A percentile compares a stretch with the other conserved stretches of the same genome.
These are phyloP conservation scores for Backusella liffmaniae DNA, from an alignment of 192 early-diverging fungal species.

Conservation along the genomic window DNA sequence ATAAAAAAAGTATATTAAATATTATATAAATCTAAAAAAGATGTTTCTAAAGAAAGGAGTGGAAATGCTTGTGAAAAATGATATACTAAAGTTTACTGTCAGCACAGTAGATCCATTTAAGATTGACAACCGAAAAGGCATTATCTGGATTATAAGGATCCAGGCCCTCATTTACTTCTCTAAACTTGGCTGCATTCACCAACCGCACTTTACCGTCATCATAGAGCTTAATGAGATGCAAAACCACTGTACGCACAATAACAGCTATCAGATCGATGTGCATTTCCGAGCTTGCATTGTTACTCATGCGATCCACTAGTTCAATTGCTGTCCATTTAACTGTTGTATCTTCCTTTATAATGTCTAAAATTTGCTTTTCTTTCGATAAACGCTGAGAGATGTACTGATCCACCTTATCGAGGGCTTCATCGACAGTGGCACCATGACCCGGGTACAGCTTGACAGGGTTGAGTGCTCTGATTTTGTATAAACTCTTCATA, in stretches of 20 bases:
- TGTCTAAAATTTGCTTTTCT: constrained; percentile 69
- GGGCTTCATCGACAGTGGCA: constrained; percentile 64
- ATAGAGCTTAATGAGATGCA: constrained; percentile 9
- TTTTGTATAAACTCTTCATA: constrained; percentile 57
- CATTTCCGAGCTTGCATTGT: neutral
- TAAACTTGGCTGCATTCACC: neutral
- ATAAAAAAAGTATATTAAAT: no score
- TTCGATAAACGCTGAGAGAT: constrained; percentile 71
- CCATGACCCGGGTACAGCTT: constrained; percentile 73
- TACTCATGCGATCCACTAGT: neutral
- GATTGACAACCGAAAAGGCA: neutral
- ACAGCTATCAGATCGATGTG: neutral
- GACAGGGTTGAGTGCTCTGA: constrained; percentile 43
- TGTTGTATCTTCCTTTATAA: constrained; percentile 7
- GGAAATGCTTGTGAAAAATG: no score
- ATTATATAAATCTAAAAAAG: neutral
- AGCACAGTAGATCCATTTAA: neutral
- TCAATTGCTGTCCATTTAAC: neutral
- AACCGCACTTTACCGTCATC: neutral
- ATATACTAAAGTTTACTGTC: neutral
- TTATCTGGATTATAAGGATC: constrained; percentile 6
- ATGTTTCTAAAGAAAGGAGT: neutral
- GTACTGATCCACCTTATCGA: constrained; percentile 66
- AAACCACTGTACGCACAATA: neutral
- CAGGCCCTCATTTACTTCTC: neutral